Conservation (phyloP, 2,329 filamentous ascomycete genomes). For the Fusarium torreyae region DNA sequence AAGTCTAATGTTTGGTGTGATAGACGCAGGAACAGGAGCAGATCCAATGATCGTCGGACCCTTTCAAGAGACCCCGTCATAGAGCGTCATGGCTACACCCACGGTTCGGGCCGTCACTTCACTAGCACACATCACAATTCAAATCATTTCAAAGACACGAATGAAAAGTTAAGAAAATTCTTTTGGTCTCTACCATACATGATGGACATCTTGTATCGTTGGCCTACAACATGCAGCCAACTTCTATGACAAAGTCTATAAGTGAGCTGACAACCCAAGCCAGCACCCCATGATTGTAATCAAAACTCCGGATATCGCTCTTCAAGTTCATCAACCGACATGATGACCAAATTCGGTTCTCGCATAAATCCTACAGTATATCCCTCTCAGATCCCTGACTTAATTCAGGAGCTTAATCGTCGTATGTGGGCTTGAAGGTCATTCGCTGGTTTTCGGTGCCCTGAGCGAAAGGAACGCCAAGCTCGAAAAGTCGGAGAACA, state of each 20-base stretch:
- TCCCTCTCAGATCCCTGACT: background rate
- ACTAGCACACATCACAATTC: background rate
- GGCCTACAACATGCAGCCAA: constrained; percentile 6
- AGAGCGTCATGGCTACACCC: constrained; percentile 8
- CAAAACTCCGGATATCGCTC: constrained; percentile 52
- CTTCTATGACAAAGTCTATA: constrained; percentile 17
- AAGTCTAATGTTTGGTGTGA: constrained; percentile 13
- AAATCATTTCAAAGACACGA: constrained; percentile 1
- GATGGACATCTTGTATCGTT: constrained; percentile 9
- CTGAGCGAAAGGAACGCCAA: constrained; percentile 89
- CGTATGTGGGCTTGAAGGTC: constrained; percentile 73
- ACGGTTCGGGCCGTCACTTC: constrained; percentile 21
- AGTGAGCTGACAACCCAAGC: constrained; percentile 24
- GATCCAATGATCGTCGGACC: constrained; percentile 7
- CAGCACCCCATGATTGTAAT: constrained; percentile 42
- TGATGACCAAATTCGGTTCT: constrained; percentile 40
- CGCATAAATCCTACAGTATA: constrained; percentile 34
- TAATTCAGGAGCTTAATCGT: constrained; percentile 47
- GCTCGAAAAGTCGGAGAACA: constrained; percentile 88
- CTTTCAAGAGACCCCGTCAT: constrained; percentile 6
- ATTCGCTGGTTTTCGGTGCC: constrained; percentile 69
- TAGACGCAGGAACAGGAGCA: constrained; percentile 34
- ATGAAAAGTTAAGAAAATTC: background rate
- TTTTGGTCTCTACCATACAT: constrained; percentile 18
- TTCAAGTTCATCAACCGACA: constrained; percentile 31